Percentiles rank a stretch among this genome's conserved stretches.
Evolutionary conservation across 306 rosid genomes (phyloP).

Genomic region (Fragaria vesca): DNA sequence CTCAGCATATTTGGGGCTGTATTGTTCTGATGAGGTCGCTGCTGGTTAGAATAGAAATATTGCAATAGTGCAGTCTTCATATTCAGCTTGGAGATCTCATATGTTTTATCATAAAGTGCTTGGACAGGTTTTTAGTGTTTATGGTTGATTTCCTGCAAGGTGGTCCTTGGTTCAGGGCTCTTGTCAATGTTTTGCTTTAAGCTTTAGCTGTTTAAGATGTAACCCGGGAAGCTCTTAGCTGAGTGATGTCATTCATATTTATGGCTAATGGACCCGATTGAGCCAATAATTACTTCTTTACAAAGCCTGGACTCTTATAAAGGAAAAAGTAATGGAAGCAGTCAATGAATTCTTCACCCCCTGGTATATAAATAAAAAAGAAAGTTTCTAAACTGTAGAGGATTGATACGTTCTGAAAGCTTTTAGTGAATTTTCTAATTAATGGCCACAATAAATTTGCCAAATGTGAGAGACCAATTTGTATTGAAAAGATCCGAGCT

Average conservation of each 20-base stretch:
- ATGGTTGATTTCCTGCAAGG: too few species aligned
- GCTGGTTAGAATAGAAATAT: background rate
- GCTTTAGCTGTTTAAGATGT: background rate
- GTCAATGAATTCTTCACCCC: background rate
- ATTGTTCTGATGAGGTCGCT: background rate
- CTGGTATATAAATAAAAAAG: background rate
- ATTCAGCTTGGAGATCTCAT: too few species aligned
- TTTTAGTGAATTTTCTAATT: background rate
- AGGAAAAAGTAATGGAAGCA: background rate
- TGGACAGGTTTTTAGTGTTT: background rate
- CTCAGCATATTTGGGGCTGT: background rate
- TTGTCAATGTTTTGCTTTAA: too few species aligned
- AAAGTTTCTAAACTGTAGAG: background rate
- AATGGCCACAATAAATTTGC: background rate
- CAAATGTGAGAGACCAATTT: background rate
- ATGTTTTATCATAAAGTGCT: background rate
- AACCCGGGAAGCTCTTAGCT: background rate
- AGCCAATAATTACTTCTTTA: background rate
- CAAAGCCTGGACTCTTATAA: background rate
- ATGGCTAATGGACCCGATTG: background rate
- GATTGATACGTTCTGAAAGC: background rate
- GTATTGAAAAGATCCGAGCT: background rate
- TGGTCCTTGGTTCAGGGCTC: background rate
- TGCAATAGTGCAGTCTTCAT: background rate
- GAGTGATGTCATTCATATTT: background rate